phyloP scores from a whole-genome alignment of 129 eudicot genomes.

The Centella asiatica region DNA sequence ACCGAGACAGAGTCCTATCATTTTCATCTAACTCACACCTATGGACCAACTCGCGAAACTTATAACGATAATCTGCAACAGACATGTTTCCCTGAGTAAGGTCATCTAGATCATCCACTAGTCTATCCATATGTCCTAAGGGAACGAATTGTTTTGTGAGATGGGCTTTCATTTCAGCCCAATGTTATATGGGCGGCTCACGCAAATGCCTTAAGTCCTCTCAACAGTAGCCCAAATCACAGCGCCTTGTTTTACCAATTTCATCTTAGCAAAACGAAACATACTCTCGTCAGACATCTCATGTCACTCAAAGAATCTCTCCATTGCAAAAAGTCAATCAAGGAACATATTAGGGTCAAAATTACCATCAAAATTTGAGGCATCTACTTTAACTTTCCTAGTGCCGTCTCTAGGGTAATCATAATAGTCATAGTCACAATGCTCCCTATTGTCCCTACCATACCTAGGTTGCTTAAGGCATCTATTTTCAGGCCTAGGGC shows the following conservation, averaged over 20 bases:
- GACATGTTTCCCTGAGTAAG: background rate
- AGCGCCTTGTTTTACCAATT: background rate
- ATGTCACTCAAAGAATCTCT: background rate
- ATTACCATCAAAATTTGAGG: background rate
- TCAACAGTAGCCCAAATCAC: background rate
- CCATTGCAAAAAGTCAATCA: background rate
- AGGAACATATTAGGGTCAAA: background rate
- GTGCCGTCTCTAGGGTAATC: too few species aligned
- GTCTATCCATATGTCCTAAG: too few species aligned
- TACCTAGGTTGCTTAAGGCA: too few species aligned
- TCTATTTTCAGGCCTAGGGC: too few species aligned
- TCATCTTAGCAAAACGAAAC: background rate
- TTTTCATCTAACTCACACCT: background rate
- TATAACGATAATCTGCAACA: background rate
- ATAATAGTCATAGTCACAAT: too few species aligned
- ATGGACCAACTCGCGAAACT: background rate
- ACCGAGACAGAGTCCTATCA: background rate
- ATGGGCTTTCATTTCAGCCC: background rate
- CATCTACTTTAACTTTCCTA: background rate
- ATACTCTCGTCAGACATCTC: background rate
- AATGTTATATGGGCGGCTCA: background rate
- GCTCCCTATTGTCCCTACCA: too few species aligned
- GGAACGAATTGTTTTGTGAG: background rate
- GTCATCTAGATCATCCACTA: background rate
- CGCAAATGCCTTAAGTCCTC: background rate